Evolutionary conservation across 768 basidiomycete genomes (phyloP).

Genomic region (Phlebiopsis gigantea): DNA sequence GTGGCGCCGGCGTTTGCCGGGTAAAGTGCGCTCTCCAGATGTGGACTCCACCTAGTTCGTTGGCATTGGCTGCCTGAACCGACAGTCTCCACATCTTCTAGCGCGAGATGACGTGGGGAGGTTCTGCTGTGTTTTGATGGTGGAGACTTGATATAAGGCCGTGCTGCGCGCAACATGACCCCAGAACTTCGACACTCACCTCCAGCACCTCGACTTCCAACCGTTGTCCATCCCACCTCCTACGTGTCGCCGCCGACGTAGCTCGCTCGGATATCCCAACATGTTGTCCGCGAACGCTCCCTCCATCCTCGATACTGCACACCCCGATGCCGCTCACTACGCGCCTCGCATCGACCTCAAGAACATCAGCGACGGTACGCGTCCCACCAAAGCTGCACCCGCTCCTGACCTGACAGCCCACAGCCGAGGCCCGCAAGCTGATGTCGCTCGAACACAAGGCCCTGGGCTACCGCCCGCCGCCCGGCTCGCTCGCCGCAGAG

Average conservation of each 20-base stretch:
- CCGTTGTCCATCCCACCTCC: neutral
- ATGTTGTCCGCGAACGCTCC: constrained; percentile 11
- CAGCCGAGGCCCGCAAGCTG: constrained; percentile 19
- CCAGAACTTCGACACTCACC: neutral
- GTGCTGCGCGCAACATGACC: neutral
- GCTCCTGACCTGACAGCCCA: neutral
- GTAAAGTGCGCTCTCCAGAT: neutral
- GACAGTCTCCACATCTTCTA: neutral
- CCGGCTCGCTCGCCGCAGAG: constrained; percentile 28
- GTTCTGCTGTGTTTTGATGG: neutral
- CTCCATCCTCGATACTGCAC: neutral
- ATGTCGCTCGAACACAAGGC: constrained; percentile 33
- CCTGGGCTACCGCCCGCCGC: constrained; percentile 31
- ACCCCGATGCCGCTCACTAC: constrained; percentile 5
- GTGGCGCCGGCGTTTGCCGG: constrained; percentile 6
- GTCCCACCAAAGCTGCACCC: neutral
- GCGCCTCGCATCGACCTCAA: constrained; percentile 12
- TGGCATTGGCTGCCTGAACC: neutral
- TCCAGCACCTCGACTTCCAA: neutral
- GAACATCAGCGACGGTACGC: constrained; percentile 22
- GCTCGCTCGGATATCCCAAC: neutral
- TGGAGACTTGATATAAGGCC: neutral
- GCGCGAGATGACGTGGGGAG: constrained; percentile 1
- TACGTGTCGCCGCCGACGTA: neutral
- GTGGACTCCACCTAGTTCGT: neutral